Evolutionary conservation across 306 rosid genomes (phyloP).

Genomic region (Acmispon strigosus): DNA sequence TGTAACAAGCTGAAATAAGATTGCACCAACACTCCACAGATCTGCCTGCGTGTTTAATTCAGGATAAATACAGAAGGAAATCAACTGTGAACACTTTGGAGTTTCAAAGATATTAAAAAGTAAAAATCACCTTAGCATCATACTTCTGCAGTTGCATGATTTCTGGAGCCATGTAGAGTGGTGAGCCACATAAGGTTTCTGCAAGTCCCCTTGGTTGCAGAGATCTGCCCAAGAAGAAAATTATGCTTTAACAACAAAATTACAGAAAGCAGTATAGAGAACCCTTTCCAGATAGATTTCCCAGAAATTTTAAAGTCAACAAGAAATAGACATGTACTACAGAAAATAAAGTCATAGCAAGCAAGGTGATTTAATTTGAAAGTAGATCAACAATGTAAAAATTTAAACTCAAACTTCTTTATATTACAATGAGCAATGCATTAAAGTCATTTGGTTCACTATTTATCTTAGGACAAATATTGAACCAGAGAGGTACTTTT

Average conservation of each 20-base stretch:
- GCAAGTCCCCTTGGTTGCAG: constrained; percentile 94
- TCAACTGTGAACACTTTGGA: constrained; percentile 5
- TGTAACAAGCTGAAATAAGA: constrained; percentile 87
- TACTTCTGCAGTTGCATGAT: constrained; percentile 98
- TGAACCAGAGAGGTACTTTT: not conserved
- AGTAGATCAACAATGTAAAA: not conserved
- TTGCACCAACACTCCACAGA: constrained; percentile 99
- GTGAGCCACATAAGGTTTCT: constrained; percentile 99
- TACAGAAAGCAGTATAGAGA: constrained; percentile 1
- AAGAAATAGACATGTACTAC: not conserved
- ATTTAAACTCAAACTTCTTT: not conserved
- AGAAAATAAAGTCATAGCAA: not conserved
- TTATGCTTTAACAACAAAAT: constrained; percentile 7
- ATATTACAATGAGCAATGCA: not conserved
- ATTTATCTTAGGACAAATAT: not conserved
- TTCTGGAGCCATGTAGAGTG: constrained; percentile 99
- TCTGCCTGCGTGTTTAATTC: constrained; percentile 82
- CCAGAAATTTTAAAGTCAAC: not conserved
- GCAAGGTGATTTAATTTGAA: not conserved
- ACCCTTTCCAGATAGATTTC: not conserved
- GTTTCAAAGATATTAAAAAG: not conserved
- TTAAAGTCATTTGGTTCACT: not conserved
- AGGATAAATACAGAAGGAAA: constrained; percentile 39
- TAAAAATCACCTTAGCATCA: constrained; percentile 84
- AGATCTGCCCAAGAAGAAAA: constrained; percentile 53